These are phyloP conservation scores for Kurtzmaniella quercitrusa DNA, from an alignment of 1,139 yeast species.

Conservation along the genomic window DNA sequence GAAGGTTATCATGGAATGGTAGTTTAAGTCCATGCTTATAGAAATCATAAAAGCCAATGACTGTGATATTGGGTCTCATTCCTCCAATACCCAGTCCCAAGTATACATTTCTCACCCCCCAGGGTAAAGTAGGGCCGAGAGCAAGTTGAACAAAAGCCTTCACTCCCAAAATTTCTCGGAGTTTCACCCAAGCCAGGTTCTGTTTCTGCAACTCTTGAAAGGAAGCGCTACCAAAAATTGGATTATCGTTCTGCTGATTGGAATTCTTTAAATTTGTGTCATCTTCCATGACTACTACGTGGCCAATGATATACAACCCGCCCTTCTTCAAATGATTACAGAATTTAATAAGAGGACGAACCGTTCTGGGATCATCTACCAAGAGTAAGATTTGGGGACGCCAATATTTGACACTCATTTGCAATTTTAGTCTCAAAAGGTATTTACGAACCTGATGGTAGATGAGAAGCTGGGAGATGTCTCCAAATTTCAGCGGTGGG, in stretches of 20 bases:
- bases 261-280: conserved; percentile 8
- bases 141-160: conserved; percentile 95
- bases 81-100: conserved; percentile 95
- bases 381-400: conserved; percentile 86
- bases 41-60: conserved; percentile 78
- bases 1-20: conserved; percentile 40
- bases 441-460: conserved; percentile 96
- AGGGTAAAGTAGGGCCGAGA: conserved; percentile 78
- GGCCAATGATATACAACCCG: conserved; percentile 87
- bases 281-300: conserved; percentile 68
- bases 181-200: conserved; percentile 74
- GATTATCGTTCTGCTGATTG: conserved; percentile 11
- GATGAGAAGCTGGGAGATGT: conserved; percentile 87
- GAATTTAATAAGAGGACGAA: conserved; percentile 90
- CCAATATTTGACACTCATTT: conserved; percentile 92
- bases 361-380: conserved; percentile 85
- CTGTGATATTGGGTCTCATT: conserved; percentile 94
- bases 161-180: conserved; percentile 70
- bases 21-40: conserved; percentile 35
- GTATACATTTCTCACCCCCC: conserved; percentile 95
- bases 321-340: conserved; percentile 95
- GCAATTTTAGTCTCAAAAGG: conserved; percentile 72
- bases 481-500: conserved; percentile 97
- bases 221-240: conserved; percentile 28
- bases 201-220: conserved; percentile 68